Evolutionary conservation across 129 eudicot species (phyloP).

Genomic region (Escallonia rubra): DNA sequence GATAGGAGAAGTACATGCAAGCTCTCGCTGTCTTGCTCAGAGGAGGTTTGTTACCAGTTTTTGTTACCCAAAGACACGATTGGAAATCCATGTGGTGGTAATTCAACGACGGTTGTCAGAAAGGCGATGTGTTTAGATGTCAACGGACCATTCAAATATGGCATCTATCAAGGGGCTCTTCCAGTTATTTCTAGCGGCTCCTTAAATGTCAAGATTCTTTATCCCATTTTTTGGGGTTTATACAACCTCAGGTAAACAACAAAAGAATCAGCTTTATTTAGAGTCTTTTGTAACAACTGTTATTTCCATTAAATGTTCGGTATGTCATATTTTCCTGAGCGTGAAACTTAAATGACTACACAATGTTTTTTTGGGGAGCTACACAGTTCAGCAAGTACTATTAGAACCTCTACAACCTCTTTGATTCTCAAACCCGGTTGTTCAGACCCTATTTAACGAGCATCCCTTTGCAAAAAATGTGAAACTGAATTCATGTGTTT

Average conservation of each 20-base stretch:
- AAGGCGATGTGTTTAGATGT: conserved; percentile 63
- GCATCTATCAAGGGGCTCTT: conserved; percentile 78
- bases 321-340: too few species aligned
- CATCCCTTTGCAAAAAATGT: too few species aligned
- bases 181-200: conserved; percentile 82
- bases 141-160: conserved; percentile 60
- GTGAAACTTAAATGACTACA: too few species aligned
- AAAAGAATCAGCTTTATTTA: too few species aligned
- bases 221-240: conserved; percentile 91
- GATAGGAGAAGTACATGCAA: conserved; percentile 29
- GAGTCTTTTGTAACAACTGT: too few species aligned
- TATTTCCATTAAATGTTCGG: too few species aligned
- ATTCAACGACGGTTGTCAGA: conserved; percentile 35
- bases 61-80: conserved; percentile 31
- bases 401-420: too few species aligned
- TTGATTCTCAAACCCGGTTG: too few species aligned
- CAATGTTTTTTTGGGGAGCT: too few species aligned
- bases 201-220: conserved; percentile 63
- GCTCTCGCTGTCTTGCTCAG: conserved; percentile 63
- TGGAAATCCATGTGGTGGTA: conserved; percentile 55
- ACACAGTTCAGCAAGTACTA: too few species aligned
- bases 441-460: too few species aligned
- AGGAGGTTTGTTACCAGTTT: conserved; percentile 66
- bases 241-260: conserved; percentile 59
- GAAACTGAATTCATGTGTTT: too few species aligned